A percentile compares a stretch with the other conserved stretches of the same genome.
phyloP scores from a whole-genome alignment of 2,329 filamentous ascomycete species.

The Pseudogymnoascus sp. region DNA sequence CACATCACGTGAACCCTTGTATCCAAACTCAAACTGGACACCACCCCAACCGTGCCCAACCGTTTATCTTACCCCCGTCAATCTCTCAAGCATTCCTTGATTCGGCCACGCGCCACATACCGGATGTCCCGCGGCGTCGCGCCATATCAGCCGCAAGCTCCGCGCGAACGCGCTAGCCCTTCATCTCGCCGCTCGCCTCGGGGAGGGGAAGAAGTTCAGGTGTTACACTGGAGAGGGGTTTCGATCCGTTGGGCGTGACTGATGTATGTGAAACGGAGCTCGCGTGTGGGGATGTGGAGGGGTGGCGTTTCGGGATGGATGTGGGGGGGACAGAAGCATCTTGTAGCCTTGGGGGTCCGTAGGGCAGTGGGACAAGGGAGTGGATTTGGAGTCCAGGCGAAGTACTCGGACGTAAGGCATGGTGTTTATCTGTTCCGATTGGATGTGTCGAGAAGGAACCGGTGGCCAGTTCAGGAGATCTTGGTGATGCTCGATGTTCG shows the following conservation, averaged over 20 bases:
- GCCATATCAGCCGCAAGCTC: not conserved
- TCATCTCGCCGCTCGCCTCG: conserved; percentile 2
- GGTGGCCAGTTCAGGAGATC: not conserved
- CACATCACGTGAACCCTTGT: not conserved
- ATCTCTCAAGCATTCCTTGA: conserved; percentile 1
- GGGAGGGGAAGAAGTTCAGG: not conserved
- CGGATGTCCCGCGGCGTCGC: not conserved
- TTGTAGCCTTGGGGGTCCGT: not conserved
- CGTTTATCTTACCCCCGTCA: not conserved
- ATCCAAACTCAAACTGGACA: not conserved
- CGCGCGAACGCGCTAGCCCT: not conserved
- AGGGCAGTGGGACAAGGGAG: not conserved
- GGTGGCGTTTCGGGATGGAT: conserved; percentile 6
- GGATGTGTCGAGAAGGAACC: not conserved
- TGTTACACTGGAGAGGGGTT: not conserved
- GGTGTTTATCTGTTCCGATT: conserved; percentile 1
- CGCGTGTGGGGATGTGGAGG: conserved; percentile 2
- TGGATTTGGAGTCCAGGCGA: not conserved
- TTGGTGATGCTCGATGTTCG: not conserved
- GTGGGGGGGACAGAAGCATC: not conserved
- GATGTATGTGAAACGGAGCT: conserved; percentile 3
- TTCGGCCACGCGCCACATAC: not conserved
- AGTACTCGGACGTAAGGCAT: not conserved
- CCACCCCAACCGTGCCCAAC: not conserved
- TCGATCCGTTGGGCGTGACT: not conserved